phyloP scores from a whole-genome alignment of 2,329 filamentous ascomycete species.

The Cordyceps cicadae region DNA sequence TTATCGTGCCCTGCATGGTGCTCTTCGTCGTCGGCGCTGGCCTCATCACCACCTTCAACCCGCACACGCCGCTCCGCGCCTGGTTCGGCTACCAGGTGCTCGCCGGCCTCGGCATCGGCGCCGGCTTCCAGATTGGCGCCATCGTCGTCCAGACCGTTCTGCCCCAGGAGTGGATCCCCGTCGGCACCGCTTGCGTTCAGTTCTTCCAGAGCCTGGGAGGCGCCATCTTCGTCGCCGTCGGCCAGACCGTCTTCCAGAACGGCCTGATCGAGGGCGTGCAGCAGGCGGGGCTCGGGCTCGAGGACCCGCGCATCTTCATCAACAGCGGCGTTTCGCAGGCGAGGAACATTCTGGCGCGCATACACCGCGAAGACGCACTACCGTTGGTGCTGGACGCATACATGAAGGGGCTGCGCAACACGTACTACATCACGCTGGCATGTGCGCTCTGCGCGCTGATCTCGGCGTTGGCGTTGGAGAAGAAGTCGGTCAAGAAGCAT shows the following conservation, averaged over 20 bases:
- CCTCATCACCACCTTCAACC: slow-evolving; percentile 31
- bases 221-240: slow-evolving; percentile 42
- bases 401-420: slow-evolving; percentile 39
- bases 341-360: slow-evolving; percentile 31
- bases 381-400: slow-evolving; percentile 39
- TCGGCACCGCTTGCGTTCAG: slow-evolving; percentile 34
- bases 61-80: slow-evolving; percentile 22
- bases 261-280: slow-evolving; percentile 46
- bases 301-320: slow-evolving; percentile 38
- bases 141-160: slow-evolving; percentile 37
- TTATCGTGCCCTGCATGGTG: slow-evolving; percentile 27
- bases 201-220: slow-evolving; percentile 39
- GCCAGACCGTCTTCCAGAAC: slow-evolving; percentile 61
- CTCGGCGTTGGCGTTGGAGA: slow-evolving; percentile 35
- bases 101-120: slow-evolving; percentile 33
- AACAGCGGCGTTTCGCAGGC: slow-evolving; percentile 46
- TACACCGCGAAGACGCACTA: slow-evolving; percentile 34
- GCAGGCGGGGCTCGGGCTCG: slow-evolving; percentile 34
- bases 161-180: slow-evolving; percentile 31
- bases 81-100: slow-evolving; percentile 40
- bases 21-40: slow-evolving; percentile 26
- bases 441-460: slow-evolving; percentile 40
- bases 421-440: slow-evolving; percentile 44
- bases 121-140: slow-evolving; percentile 33
- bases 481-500: slow-evolving; percentile 46